phyloP scores from a whole-genome alignment of 2,329 filamentous ascomycete genomes.

The Colletotrichum sublineola region DNA sequence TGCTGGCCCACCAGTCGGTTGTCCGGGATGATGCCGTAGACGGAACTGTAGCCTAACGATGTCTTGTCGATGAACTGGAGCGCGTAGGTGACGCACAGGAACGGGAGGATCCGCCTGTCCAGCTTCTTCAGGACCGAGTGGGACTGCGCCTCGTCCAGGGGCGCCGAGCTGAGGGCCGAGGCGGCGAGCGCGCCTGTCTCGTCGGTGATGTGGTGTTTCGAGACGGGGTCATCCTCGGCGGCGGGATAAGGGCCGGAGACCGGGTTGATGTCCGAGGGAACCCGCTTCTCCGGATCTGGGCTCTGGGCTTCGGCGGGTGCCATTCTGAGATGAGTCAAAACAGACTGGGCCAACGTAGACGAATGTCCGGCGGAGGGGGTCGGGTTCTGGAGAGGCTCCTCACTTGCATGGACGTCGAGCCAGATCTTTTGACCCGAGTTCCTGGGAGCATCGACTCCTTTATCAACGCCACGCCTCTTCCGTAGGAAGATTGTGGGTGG shows the following conservation, averaged over 20 bases:
- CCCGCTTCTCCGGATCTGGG: conserved; percentile 38
- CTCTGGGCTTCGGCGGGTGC: conserved; percentile 15
- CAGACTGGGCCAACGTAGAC: neutral
- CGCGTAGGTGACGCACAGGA: conserved; percentile 49
- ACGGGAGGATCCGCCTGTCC: conserved; percentile 32
- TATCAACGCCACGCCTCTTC: conserved; percentile 13
- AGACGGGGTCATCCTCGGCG: conserved; percentile 25
- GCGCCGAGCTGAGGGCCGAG: conserved; percentile 28
- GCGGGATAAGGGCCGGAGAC: conserved; percentile 1
- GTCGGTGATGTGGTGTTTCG: conserved; percentile 36
- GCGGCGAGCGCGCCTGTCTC: conserved; percentile 33
- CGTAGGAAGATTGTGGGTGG: conserved; percentile 26
- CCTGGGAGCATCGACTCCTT: conserved; percentile 12
- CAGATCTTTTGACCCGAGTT: neutral
- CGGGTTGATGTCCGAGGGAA: conserved; percentile 16
- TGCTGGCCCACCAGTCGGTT: conserved; percentile 48
- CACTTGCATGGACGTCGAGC: neutral
- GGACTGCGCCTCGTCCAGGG: conserved; percentile 22
- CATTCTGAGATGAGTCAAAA: conserved; percentile 2
- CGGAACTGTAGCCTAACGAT: conserved; percentile 47
- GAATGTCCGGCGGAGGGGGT: neutral
- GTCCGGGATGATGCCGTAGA: conserved; percentile 50
- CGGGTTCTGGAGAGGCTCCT: neutral
- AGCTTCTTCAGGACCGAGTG: conserved; percentile 22
- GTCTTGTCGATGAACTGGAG: conserved; percentile 50